These are phyloP conservation scores for Gymnopus androsaceus DNA, from an alignment of 1,284 basidiomycete species.

Conservation along the genomic window DNA sequence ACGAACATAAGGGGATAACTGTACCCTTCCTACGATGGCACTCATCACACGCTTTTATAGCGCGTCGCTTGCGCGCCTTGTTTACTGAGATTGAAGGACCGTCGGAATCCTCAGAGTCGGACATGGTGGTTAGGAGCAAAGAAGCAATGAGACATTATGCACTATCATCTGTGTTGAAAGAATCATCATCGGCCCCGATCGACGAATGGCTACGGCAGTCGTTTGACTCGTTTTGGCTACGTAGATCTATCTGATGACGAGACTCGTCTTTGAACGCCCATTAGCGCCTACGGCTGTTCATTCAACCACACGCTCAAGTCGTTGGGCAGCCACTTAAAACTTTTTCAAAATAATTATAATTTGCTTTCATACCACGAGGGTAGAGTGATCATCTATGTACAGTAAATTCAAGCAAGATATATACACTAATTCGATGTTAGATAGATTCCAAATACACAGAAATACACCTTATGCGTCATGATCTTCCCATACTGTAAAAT, in stretches of 20 bases:
- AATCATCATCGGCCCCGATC: not conserved
- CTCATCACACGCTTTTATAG: not conserved
- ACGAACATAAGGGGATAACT: too few species aligned
- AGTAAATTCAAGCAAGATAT: too few species aligned
- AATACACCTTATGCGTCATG: not conserved
- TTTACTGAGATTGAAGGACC: not conserved
- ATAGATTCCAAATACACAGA: not conserved
- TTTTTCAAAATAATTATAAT: too few species aligned
- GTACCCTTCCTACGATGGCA: not conserved
- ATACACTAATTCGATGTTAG: not conserved
- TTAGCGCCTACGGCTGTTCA: too few species aligned
- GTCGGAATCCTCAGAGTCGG: slow-evolving; percentile 3
- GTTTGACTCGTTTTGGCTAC: too few species aligned
- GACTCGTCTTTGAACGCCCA: too few species aligned
- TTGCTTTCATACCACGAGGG: too few species aligned
- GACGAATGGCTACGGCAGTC: not conserved
- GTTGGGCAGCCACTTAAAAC: too few species aligned
- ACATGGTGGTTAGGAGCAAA: slow-evolving; percentile 1
- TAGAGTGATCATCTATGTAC: too few species aligned
- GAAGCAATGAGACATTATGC: not conserved
- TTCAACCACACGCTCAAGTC: too few species aligned
- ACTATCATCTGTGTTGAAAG: not conserved
- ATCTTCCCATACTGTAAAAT: slow-evolving; percentile 8
- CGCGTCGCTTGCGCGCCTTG: not conserved
- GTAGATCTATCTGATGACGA: too few species aligned